These are phyloP conservation scores for Amesomyces nigricolor DNA, from an alignment of 2,329 filamentous ascomycete genomes.

Conservation along the genomic window DNA sequence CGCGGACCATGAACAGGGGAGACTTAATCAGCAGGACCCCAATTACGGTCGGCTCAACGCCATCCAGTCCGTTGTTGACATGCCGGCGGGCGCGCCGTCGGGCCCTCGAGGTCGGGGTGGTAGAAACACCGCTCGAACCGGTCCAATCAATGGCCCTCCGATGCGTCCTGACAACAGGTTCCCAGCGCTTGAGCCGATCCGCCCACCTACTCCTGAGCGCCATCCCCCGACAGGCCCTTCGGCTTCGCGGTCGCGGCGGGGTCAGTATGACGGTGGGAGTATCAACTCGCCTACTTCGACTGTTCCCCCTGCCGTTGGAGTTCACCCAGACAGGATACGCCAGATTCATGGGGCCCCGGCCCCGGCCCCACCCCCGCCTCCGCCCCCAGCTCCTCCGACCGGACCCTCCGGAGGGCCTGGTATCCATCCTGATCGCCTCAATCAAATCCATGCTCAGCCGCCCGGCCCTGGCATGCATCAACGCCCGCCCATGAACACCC, in stretches of 20 bases:
- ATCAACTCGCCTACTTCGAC: slow-evolving; percentile 23
- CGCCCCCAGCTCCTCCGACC: slow-evolving; percentile 22
- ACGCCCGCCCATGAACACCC: slow-evolving; percentile 27
- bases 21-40: slow-evolving; percentile 50
- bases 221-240: slow-evolving; percentile 50
- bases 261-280: slow-evolving; percentile 35
- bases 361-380: slow-evolving; percentile 18
- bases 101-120: slow-evolving; percentile 39
- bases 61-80: slow-evolving; percentile 40
- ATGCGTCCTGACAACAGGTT: slow-evolving; percentile 41
- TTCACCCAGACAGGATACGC: slow-evolving; percentile 41
- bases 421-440: slow-evolving; percentile 48
- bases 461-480: slow-evolving; percentile 21
- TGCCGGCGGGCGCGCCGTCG: slow-evolving; percentile 54
- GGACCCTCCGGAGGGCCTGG: slow-evolving; percentile 26
- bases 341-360: slow-evolving; percentile 31
- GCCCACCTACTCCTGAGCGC: slow-evolving; percentile 44
- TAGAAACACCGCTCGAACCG: slow-evolving; percentile 30
- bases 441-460: slow-evolving; percentile 37
- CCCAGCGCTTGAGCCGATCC: slow-evolving; percentile 35
- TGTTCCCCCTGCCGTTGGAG: slow-evolving; percentile 22
- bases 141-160: slow-evolving; percentile 35
- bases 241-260: slow-evolving; percentile 43
- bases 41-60: slow-evolving; percentile 58
- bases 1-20: slow-evolving; percentile 46